Evolutionary conservation across 208 protist genomes (phyloP), one percentile per base, ranked within the genome.

Genomic region (Trichomonas tenax): DNA sequence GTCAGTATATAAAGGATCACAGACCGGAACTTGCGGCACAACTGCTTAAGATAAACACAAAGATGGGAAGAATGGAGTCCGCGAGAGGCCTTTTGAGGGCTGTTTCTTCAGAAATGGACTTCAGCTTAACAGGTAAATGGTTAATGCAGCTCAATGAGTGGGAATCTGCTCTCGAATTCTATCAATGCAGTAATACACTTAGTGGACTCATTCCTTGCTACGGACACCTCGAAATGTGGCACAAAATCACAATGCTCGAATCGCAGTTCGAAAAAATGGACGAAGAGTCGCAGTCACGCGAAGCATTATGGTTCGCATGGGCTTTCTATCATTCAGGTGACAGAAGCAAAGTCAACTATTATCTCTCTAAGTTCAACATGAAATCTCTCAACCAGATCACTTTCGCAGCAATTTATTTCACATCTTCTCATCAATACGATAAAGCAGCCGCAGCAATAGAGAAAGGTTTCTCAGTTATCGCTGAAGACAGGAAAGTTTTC

Each of bases 31-130:
- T 44, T 0, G 44, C 45, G 8, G 40, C 41, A 48, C 40, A 93
- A 38, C n/a, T 93, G 1, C 15, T 93, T 0, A 23, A 51, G 46
- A 58, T 93, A 15, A 93, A 93, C 31, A 48, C 86, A 17, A 48
- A 40, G 36, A 93, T 93, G 86, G 86, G 86, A 48, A 93, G 86
- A 93, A 93, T 93, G 11, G 86, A 93, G 21, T 93, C 86, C 34
- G 86, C 86, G n/a, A 41, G 86, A 51, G 86, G 86, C 31, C 31
- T 93, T 8, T 51, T 93, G 26, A 26, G 40, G 38, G 14, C 44
- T 38, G 44, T 51, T 15, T 93, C 86, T 49, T 9, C 8, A 0
- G 44, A 93, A 10, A 40, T 93, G 14, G 44, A 48, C 4, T 26
- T 46, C 14, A 51, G 31, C n/a, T 41, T 48, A n/a, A 93, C 17